Evolutionary conservation across 2,329 filamentous ascomycete genomes (phyloP), one percentile per base, ranked within the genome.

Genomic region (Trichoderma pleuroti): DNA sequence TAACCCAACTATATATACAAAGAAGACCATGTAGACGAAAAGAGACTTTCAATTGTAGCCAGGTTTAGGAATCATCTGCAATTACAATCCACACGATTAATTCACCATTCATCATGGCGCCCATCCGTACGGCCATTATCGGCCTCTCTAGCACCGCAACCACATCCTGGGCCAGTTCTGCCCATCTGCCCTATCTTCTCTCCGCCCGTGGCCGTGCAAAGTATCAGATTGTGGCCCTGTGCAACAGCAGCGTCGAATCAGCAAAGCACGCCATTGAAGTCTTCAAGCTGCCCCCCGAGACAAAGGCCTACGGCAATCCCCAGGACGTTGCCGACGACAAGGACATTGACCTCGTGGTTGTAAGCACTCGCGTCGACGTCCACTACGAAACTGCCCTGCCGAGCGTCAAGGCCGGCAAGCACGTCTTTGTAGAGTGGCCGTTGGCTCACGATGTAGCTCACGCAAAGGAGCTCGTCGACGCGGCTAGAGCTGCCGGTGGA

Each of bases 161-260:
- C 34, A 83, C 82, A 5, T 83, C 84, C 0, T 91, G 88, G 88
- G 87, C 87, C 3, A 81, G 80, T 36, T 74, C 76, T 30, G 87
- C 85, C 3, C 89, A 91, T 74, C 83, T 91, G 0, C 87, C 89
- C 0, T 90, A 90, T 75, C 84, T 91, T 3, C 77, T 84, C 34
- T 86, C 86, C 0, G 77, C 82, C 0, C 79, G 76, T 4, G 82
- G 83, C 9, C 81, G 80, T 18, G 73, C 80, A 2, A 79, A 82
- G 14, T 88, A 83, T 72, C 70, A 81, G 30, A 85, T 89, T 59
- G 82, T 85, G 1, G 87, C 86, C 0, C 78, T 89, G 0, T 82
- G 84, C 71, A 88, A 88, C 78, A 85, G 83, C 24, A 83, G 80
- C 59, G 75, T 82, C 1, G 77, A 81, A 2, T 81, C 85, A 0